phyloP scores from a whole-genome alignment of 345 rosid species.

The Camelina sativa region DNA sequence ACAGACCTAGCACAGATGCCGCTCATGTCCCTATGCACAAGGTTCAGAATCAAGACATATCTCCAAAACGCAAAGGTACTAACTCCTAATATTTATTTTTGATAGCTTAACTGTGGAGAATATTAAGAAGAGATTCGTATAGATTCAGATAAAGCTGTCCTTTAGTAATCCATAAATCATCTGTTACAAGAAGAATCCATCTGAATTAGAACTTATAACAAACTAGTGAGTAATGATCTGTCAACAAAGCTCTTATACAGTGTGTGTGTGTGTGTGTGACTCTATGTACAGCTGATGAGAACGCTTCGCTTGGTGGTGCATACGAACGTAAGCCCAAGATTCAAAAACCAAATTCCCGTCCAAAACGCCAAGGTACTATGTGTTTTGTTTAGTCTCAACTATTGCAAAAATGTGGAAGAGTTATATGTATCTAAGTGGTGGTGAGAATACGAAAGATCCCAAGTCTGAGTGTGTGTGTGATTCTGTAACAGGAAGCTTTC shows the following conservation, averaged over 20 bases:
- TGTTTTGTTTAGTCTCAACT: constrained; percentile 3
- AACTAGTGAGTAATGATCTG: background rate
- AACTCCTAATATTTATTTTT: background rate
- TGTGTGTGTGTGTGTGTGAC: constrained; percentile 27
- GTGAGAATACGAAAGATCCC: background rate
- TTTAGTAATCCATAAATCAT: background rate
- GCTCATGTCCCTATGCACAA: constrained; percentile 17
- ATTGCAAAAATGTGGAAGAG: background rate
- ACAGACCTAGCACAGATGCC: constrained; percentile 5
- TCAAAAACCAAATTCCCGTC: constrained; percentile 9
- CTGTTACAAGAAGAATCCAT: background rate
- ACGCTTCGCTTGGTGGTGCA: background rate
- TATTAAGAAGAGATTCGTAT: background rate
- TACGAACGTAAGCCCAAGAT: constrained; percentile 22
- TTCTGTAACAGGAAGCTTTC: constrained; percentile 49
- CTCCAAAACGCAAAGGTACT: constrained; percentile 44
- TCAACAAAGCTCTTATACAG: constrained; percentile 12
- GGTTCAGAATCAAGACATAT: constrained; percentile 18
- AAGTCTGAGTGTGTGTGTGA: constrained; percentile 19
- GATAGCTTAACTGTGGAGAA: background rate
- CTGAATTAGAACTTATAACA: background rate
- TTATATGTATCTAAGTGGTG: background rate
- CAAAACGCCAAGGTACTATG: constrained; percentile 30
- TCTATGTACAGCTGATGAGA: constrained; percentile 33
- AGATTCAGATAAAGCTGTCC: background rate